Evolutionary conservation across 495 filamentous ascomycete species (phyloP), one percentile per base, ranked within the genome.

Genomic region (Chaetomidium leptoderma): DNA sequence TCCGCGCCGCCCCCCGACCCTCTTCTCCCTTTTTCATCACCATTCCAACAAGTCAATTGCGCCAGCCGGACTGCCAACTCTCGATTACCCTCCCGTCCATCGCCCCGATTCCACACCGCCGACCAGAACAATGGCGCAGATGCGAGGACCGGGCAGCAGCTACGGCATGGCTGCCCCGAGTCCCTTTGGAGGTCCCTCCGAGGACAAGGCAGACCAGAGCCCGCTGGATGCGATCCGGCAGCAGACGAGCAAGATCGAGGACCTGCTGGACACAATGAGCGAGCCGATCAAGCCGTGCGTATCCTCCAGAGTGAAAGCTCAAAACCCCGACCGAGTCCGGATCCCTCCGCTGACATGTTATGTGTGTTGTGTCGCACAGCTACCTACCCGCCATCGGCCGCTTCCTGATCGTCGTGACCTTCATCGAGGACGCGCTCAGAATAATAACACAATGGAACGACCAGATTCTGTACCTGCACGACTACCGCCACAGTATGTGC

Each of bases 391-490:
- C 89, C 55, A 92, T 97, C 74, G 93, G 93, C 37, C 89, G 93
- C 43, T 97, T 97, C 75, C 77, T 98, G 63, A 98, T 98, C 64
- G 93, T 98, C 29, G 93, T 97, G 55, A 98, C 93, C 60, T 98
- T 98, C 78, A 81, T 98, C 58, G 93, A 98, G 75, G 93, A 98
- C 77, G 89, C 92, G 32, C 76, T 98, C 39, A 83, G 93, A 71
- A 98, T 98, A 70, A 78, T 97, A 67, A 97, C 95, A 60, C 93
- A 98, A 86, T 98, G 93, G 93, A 85, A 68, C 70, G 93, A 97
- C 73, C 93, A 98, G 79, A 84, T 98, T 32, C 74, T 88, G 27
- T 98, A 97, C 68, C 85, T 98, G 45, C 85, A 87, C 69, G 90
- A 95, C 65, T 97, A 95, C 77, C 82, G 95, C 65, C 85, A 90